Conservation (phyloP, 257 asterid genomes). For the Penstemon davidsonii region DNA sequence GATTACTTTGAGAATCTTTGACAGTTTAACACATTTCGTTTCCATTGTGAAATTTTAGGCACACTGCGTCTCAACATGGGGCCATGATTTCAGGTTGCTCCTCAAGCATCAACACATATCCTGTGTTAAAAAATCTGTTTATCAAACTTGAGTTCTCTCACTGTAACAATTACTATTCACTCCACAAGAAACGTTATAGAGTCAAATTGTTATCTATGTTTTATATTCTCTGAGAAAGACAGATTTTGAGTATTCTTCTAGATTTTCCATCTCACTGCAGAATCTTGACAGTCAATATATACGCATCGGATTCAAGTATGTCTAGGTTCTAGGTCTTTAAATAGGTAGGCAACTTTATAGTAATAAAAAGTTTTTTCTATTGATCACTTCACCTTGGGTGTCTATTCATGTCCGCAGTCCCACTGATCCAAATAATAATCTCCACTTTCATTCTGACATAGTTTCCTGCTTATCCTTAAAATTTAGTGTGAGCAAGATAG, state of each 20-base stretch:
- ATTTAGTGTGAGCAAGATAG: background rate
- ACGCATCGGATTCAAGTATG: background rate
- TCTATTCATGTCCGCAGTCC: background rate
- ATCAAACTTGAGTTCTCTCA: conserved; percentile 22
- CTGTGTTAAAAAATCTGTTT: conserved; percentile 3
- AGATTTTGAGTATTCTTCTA: conserved; percentile 2
- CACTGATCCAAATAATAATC: background rate
- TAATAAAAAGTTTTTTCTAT: background rate
- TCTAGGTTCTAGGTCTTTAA: conserved; percentile 16
- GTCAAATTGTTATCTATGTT: background rate
- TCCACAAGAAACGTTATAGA: background rate
- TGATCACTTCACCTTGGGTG: background rate
- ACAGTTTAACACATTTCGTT: conserved; percentile 23
- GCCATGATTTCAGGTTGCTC: conserved; percentile 92
- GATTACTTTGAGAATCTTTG: conserved; percentile 28
- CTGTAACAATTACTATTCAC: background rate
- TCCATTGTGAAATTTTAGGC: conserved; percentile 54
- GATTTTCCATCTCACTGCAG: background rate
- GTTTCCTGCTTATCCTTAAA: background rate
- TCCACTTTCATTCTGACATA: conserved; percentile 7
- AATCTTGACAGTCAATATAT: conserved; percentile 8
- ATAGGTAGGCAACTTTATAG: conserved; percentile 11
- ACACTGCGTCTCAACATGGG: conserved; percentile 97
- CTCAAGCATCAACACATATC: conserved; percentile 31
- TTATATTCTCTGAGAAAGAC: background rate